These are phyloP conservation scores for Tetracentron sinense DNA, from an alignment of 164 flowering plant species.

Conservation along the genomic window DNA sequence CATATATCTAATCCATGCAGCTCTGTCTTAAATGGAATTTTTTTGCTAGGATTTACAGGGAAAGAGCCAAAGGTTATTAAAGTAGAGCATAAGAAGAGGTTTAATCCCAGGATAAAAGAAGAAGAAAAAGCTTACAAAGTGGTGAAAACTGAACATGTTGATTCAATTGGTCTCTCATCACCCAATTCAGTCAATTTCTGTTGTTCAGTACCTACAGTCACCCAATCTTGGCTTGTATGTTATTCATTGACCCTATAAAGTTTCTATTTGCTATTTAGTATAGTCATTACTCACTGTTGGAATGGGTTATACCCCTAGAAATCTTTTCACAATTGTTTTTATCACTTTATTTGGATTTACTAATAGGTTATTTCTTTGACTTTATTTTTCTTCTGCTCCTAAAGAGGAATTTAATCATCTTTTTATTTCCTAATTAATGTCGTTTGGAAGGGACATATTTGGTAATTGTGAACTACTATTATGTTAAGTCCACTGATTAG, in stretches of 20 bases:
- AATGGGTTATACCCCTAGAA: no score
- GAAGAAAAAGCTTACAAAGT: not conserved
- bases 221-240: constrained; percentile 24
- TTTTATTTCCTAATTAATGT: no score
- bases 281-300: no score
- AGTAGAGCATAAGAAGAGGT: constrained; percentile 1
- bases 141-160: constrained; percentile 17
- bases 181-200: constrained; percentile 6
- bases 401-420: not conserved
- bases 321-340: no score
- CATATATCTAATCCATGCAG: not conserved
- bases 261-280: not conserved
- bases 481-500: no score
- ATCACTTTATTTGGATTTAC: no score
- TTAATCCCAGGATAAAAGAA: not conserved
- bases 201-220: constrained; percentile 11
- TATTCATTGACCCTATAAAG: not conserved
- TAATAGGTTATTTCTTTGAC: not conserved
- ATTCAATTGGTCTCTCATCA: not conserved
- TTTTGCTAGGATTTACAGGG: constrained; percentile 14
- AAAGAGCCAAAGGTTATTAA: constrained; percentile 2
- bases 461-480: no score
- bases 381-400: not conserved
- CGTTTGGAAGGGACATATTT: no score
- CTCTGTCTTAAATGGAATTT: not conserved